Evolutionary conservation across 305 asterid genomes (phyloP).

Genomic region (Fraxinus velutina): DNA sequence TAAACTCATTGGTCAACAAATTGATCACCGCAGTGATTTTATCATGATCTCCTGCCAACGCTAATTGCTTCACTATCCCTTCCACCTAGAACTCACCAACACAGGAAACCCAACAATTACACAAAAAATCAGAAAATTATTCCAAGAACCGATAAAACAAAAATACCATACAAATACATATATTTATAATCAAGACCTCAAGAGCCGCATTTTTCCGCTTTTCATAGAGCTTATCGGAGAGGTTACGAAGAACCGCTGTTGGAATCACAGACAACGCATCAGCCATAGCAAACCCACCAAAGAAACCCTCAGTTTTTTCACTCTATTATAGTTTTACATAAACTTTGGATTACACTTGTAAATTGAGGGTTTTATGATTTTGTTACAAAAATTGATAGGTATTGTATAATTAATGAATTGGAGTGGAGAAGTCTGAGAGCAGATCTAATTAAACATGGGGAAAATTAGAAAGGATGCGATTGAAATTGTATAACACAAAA

Average conservation of each 20-base stretch:
- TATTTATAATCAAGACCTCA: slow-evolving; percentile 49
- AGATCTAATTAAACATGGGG: slow-evolving; percentile 38
- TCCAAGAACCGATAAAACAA: slow-evolving; percentile 10
- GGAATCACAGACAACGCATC: slow-evolving; percentile 74
- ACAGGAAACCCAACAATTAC: slow-evolving; percentile 16
- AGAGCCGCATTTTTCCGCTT: slow-evolving; percentile 97
- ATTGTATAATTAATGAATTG: background rate
- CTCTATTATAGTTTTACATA: background rate
- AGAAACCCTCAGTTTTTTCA: slow-evolving; percentile 13
- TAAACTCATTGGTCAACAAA: slow-evolving; percentile 67
- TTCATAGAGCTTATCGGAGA: slow-evolving; percentile 92
- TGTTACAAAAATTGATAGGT: background rate
- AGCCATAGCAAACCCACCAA: slow-evolving; percentile 53
- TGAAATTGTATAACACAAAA: background rate
- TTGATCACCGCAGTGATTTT: slow-evolving; percentile 75
- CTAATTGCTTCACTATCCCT: slow-evolving; percentile 87
- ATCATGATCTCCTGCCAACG: slow-evolving; percentile 66
- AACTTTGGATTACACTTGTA: slow-evolving; percentile 26
- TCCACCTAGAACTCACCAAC: slow-evolving; percentile 71
- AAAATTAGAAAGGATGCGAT: slow-evolving; percentile 17
- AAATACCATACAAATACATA: background rate
- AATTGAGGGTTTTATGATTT: background rate
- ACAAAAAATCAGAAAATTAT: background rate
- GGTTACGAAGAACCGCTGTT: slow-evolving; percentile 81
- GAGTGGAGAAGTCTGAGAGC: slow-evolving; percentile 30